Conservation (phyloP, 495 filamentous ascomycete species). For the Platismatia glauca region DNA sequence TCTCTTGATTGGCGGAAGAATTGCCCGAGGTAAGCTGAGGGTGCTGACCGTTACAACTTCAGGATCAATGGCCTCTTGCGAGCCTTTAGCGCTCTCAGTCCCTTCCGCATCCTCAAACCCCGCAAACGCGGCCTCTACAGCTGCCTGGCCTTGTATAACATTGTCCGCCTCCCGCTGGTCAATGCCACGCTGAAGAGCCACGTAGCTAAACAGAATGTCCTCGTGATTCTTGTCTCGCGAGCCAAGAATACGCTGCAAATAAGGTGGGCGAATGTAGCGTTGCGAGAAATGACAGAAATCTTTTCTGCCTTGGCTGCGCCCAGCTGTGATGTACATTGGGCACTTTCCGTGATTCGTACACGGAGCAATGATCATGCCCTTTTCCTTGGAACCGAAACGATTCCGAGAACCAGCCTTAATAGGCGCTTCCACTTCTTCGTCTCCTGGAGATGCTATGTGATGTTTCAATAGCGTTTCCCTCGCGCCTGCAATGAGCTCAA, state of each 20-base stretch:
- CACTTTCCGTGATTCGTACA: constrained; percentile 87
- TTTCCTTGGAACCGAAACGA: constrained; percentile 48
- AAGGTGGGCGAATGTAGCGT: constrained; percentile 73
- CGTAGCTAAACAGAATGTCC: constrained; percentile 79
- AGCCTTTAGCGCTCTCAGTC: constrained; percentile 8
- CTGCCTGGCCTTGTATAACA: constrained; percentile 36
- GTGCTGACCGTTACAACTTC: constrained; percentile 36
- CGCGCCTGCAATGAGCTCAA: constrained; percentile 82
- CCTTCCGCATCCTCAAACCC: constrained; percentile 36
- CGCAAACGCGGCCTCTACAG: constrained; percentile 43
- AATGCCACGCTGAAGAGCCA: constrained; percentile 74
- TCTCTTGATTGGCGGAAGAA: constrained; percentile 77
- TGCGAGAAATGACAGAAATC: constrained; percentile 91
- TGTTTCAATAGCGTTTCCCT: constrained; percentile 67
- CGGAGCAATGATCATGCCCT: constrained; percentile 88
- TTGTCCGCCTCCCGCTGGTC: constrained; percentile 38
- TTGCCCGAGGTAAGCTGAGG: constrained; percentile 64
- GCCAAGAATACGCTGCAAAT: constrained; percentile 70
- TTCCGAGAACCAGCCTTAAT: constrained; percentile 32
- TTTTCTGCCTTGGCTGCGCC: constrained; percentile 59
- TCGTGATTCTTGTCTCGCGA: constrained; percentile 71
- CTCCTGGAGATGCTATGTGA: constrained; percentile 59
- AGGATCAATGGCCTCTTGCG: constrained; percentile 1
- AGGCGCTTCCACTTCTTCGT: constrained; percentile 36
- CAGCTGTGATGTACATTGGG: constrained; percentile 72